Conservation (phyloP, 345 rosid species). For the Melaleuca quinquenervia region DNA sequence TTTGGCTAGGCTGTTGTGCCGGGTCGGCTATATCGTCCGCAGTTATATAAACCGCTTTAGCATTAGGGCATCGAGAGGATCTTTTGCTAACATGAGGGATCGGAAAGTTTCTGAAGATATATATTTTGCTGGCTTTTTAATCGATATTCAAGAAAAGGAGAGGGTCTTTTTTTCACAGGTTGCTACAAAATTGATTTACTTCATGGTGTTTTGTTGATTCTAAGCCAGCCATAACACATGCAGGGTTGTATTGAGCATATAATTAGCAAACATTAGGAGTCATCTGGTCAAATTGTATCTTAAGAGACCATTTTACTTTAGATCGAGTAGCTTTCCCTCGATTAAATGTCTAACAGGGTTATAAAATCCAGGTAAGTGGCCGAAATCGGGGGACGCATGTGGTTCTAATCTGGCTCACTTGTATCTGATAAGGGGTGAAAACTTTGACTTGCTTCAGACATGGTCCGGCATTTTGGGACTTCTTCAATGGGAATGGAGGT, state of each 20-base stretch:
- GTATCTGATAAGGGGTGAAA: background rate
- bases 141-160: background rate
- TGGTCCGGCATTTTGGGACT: background rate
- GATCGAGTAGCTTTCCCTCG: background rate
- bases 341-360: background rate
- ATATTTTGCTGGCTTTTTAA: background rate
- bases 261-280: background rate
- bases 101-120: background rate
- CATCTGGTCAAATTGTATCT: background rate
- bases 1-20: background rate
- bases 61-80: background rate
- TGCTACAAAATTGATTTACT: background rate
- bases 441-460: background rate
- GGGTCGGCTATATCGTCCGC: background rate
- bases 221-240: background rate
- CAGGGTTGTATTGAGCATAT: background rate
- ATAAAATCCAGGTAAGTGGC: background rate
- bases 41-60: fast-evolving
- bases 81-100: background rate
- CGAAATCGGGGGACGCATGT: background rate
- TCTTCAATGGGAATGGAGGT: background rate
- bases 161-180: background rate
- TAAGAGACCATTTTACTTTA: background rate
- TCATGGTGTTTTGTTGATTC: background rate
- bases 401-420: background rate